phyloP scores from a whole-genome alignment of 2,329 filamentous ascomycete species.

The Colletotrichum lupini region DNA sequence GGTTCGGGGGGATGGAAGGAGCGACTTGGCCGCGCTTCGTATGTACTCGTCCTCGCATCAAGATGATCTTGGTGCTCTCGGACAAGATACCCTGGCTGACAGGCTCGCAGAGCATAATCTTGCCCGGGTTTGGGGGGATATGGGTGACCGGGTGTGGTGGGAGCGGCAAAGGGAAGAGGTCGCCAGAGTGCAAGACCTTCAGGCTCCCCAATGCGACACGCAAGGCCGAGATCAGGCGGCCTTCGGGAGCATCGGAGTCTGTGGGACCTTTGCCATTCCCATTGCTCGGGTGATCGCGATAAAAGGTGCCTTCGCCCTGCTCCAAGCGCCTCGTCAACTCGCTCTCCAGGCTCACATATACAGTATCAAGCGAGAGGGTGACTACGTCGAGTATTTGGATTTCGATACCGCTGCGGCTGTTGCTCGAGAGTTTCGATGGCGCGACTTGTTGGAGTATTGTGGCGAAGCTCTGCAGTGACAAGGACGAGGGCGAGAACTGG shows the following conservation, averaged over 20 bases:
- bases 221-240: slow-evolving; percentile 69
- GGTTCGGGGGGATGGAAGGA: slow-evolving; percentile 58
- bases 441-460: slow-evolving; percentile 77
- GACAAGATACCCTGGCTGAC: slow-evolving; percentile 87
- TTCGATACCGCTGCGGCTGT: slow-evolving; percentile 82
- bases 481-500: slow-evolving; percentile 79
- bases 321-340: slow-evolving; percentile 84
- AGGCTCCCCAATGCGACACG: slow-evolving; percentile 79
- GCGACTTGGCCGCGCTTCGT: slow-evolving; percentile 62
- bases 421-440: slow-evolving; percentile 78
- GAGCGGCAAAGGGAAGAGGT: slow-evolving; percentile 81
- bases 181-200: slow-evolving; percentile 84
- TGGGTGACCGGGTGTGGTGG: slow-evolving; percentile 89
- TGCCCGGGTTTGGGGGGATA: slow-evolving; percentile 83
- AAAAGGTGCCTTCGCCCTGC: slow-evolving; percentile 85
- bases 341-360: slow-evolving; percentile 88
- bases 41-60: slow-evolving; percentile 73
- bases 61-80: slow-evolving; percentile 83
- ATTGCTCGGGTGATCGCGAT: slow-evolving; percentile 67
- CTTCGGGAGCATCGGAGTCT: slow-evolving; percentile 4
- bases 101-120: slow-evolving; percentile 92
- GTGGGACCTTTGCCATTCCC: slow-evolving; percentile 54
- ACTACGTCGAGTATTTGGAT: slow-evolving; percentile 85
- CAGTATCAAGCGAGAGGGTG: slow-evolving; percentile 82
- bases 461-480: slow-evolving; percentile 83